These are phyloP conservation scores for Lagenidium giganteum DNA, from an alignment of 352 stramenopile genomes.

Conservation along the genomic window DNA sequence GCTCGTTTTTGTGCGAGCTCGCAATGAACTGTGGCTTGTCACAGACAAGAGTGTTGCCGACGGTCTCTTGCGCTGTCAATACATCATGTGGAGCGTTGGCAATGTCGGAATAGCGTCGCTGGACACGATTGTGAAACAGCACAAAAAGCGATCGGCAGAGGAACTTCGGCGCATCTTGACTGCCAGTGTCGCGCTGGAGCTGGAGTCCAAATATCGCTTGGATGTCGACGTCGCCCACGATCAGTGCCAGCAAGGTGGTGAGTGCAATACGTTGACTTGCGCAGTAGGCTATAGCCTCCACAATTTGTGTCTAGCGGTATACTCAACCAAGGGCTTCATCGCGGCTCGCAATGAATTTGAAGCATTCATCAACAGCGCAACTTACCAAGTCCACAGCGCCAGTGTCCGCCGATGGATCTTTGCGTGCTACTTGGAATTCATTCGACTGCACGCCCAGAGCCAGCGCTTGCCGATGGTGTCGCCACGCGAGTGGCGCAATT, in stretches of 20 bases:
- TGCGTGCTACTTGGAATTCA: constrained; percentile 44
- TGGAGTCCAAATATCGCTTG: constrained; percentile 35
- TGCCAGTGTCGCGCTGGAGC: constrained; percentile 8
- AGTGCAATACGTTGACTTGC: too few relatives aligned
- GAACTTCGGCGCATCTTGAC: too few relatives aligned
- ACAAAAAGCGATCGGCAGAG: constrained; percentile 22
- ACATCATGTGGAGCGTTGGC: constrained; percentile 34
- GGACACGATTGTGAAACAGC: constrained; percentile 26
- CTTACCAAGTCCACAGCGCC: neutral
- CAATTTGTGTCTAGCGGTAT: constrained; percentile 58
- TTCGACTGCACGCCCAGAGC: constrained; percentile 45
- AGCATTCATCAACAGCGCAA: constrained; percentile 6
- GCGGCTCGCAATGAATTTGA: constrained; percentile 43
- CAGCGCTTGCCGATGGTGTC: constrained; percentile 27
- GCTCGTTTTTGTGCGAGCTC: constrained; percentile 45
- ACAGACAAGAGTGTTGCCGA: too few relatives aligned
- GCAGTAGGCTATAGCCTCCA: constrained; percentile 44
- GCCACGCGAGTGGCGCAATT: constrained; percentile 46
- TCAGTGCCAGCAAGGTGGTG: constrained; percentile 13
- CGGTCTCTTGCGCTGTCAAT: constrained; percentile 28
- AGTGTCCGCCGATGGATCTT: constrained; percentile 28
- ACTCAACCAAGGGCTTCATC: constrained; percentile 41
- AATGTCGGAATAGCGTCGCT: constrained; percentile 33
- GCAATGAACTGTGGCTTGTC: constrained; percentile 35
- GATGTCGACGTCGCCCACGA: constrained; percentile 34